Evolutionary conservation across 768 basidiomycete species (phyloP), one percentile per base, ranked within the genome.

Genomic region (Trichaptum fuscoviolaceum): DNA sequence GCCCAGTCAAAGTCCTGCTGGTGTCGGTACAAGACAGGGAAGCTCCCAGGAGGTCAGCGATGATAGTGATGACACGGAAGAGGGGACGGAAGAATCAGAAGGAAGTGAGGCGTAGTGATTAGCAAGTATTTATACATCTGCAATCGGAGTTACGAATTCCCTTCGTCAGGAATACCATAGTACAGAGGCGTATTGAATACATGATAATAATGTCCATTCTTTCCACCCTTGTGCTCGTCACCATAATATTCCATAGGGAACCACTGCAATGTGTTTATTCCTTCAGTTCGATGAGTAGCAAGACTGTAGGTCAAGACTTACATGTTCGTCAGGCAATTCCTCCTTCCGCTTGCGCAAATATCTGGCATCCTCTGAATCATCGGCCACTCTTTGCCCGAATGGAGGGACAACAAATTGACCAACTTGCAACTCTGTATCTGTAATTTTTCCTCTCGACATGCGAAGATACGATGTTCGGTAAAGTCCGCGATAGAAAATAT

Each of bases 351-450:
- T 78, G 59, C 91, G 85, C 63, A 87, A 75, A 75, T 94, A 92
- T 62, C 89, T 82, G 2, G 89, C 87, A 20, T 82, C 79, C 62
- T 82, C 75, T 0, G 85, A 81, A 23, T 91, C 86, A 70, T 93
- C 85, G 25, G 79, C 78, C 3, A 87, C 83, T 20, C 74, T 73
- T 67, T 75, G 71, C 0, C 85, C 88, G 65, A 86, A 81, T 60
- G 78, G 81, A 0, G 93, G 92, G 3, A 95, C 73, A 62, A 91
- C 82, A 72, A 95, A 96, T 75, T 92, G 92, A 12, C 88, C 93
- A 42, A 96, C 86, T 76, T 95, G 95, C 63, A 95, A 82, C 72
- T 96, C 93, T 0, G 95, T 96, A 72, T 96, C 95, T 26, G 92
- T 95, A 69, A 96, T 90, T 35, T 87, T 87, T 25, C 92, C 88